phyloP scores from a whole-genome alignment of 768 basidiomycete species.

The Mycena indigotica region DNA sequence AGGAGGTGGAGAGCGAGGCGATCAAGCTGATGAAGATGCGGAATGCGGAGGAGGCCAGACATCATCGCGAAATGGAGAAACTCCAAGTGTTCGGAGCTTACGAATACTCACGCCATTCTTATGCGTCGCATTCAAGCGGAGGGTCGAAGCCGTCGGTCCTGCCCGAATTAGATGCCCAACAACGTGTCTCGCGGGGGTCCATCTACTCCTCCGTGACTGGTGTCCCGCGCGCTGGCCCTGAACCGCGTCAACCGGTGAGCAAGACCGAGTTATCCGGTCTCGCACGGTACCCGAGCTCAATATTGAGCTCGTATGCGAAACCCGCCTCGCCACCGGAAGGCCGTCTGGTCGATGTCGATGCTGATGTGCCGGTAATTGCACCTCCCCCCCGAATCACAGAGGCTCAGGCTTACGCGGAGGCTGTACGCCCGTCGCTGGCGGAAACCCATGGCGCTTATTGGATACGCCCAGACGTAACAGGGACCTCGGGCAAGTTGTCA shows the following conservation, averaged over 20 bases:
- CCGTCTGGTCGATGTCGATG: constrained; percentile 30
- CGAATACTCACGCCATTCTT: constrained; percentile 47
- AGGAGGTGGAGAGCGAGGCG: constrained; percentile 40
- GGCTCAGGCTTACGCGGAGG: constrained; percentile 61
- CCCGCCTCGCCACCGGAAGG: constrained; percentile 37
- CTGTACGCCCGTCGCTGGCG: constrained; percentile 40
- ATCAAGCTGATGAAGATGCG: constrained; percentile 53
- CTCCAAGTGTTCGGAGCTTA: constrained; percentile 49
- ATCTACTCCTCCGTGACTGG: constrained; percentile 76
- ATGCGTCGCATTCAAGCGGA: constrained; percentile 34
- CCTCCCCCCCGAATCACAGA: constrained; percentile 44
- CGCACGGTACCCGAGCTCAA: constrained; percentile 30
- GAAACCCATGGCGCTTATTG: constrained; percentile 41
- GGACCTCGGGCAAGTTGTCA: constrained; percentile 49
- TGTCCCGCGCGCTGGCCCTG: constrained; percentile 57
- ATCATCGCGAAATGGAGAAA: constrained; percentile 53
- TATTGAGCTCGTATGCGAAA: constrained; percentile 49
- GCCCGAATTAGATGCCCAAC: constrained; percentile 37
- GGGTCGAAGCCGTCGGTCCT: constrained; percentile 42
- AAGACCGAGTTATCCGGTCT: constrained; percentile 27
- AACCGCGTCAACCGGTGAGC: constrained; percentile 74
- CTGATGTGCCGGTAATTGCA: constrained; percentile 18
- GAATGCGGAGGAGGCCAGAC: constrained; percentile 52
- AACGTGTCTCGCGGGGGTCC: constrained; percentile 45
- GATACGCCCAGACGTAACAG: constrained; percentile 46